Percentiles rank a stretch among this genome's conserved stretches.
Evolutionary conservation across 192 early-diverging fungal genomes (phyloP).

Genomic region (Backusella circina): DNA sequence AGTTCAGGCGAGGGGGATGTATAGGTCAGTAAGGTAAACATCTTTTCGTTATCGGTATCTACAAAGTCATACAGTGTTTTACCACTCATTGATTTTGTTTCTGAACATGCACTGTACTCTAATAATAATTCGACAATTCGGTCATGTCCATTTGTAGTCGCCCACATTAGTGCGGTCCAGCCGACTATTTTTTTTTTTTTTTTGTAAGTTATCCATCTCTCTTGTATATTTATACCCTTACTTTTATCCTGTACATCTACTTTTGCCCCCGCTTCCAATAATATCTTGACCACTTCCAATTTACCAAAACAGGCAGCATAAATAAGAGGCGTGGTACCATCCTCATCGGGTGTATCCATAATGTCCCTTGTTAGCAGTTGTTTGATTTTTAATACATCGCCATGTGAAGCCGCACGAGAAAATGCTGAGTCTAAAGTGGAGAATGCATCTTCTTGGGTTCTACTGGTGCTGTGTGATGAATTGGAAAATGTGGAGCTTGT

Average conservation of each 20-base stretch:
- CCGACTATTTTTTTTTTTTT: conserved; percentile 49
- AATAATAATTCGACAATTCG: conserved; percentile 71
- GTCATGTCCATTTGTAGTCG: conserved; percentile 76
- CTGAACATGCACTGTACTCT: conserved; percentile 72
- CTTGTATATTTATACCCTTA: conserved; percentile 39
- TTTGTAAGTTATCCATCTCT: not conserved
- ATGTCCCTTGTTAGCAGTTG: conserved; percentile 65
- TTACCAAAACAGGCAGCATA: conserved; percentile 90
- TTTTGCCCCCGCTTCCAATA: conserved; percentile 70
- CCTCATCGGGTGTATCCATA: conserved; percentile 75
- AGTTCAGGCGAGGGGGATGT: not conserved
- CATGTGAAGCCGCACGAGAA: conserved; percentile 68
- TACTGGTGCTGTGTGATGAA: not conserved
- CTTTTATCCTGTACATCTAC: conserved; percentile 77
- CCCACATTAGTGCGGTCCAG: conserved; percentile 93
- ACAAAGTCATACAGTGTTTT: conserved; percentile 75
- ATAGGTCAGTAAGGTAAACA: conserved; percentile 42
- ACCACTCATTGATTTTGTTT: conserved; percentile 64
- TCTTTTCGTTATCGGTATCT: conserved; percentile 46
- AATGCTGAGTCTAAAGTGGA: conserved; percentile 24
- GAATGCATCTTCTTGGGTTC: not conserved
- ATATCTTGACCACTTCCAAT: conserved; percentile 58
- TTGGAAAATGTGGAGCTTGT: conserved; percentile 3
- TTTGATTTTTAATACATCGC: conserved; percentile 60
- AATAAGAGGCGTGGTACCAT: conserved; percentile 80